phyloP scores from a whole-genome alignment of 495 filamentous ascomycete genomes.

The Penicillium salamii region DNA sequence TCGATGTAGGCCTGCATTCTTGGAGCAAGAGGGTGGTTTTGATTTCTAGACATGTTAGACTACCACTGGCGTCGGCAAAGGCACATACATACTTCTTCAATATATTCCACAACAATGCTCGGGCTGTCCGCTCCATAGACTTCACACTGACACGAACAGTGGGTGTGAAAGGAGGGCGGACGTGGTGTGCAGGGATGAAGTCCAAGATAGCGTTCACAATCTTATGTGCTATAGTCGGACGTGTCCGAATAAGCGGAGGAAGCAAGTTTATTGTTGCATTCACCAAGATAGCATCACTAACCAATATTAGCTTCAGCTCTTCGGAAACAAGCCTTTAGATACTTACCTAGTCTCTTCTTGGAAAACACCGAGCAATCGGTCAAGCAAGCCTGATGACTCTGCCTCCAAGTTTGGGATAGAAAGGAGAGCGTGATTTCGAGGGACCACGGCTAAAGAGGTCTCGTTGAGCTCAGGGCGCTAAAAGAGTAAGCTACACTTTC shows the following conservation, averaged over 20 bases:
- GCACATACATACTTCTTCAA: conserved; percentile 59
- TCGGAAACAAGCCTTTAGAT: neutral
- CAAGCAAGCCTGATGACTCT: conserved; percentile 83
- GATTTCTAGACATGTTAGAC: conserved; percentile 52
- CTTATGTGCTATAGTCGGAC: conserved; percentile 76
- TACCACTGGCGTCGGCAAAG: neutral
- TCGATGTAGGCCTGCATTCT: conserved; percentile 83
- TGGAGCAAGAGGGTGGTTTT: conserved; percentile 59
- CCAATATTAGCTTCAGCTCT: conserved; percentile 10
- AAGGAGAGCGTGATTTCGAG: conserved; percentile 74
- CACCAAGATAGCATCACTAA: conserved; percentile 82
- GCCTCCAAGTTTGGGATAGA: conserved; percentile 80
- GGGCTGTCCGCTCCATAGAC: conserved; percentile 91
- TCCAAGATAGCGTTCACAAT: conserved; percentile 81
- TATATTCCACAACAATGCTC: conserved; percentile 76
- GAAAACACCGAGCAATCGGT: conserved; percentile 81
- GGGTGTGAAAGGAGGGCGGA: conserved; percentile 71
- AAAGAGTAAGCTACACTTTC: conserved; percentile 23
- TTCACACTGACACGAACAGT: conserved; percentile 77
- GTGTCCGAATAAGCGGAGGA: conserved; percentile 72
- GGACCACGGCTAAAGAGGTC: conserved; percentile 80
- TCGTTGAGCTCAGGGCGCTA: conserved; percentile 83
- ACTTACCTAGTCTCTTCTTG: conserved; percentile 79
- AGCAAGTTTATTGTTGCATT: conserved; percentile 90
- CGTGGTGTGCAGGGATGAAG: conserved; percentile 84